phyloP scores from a whole-genome alignment of 2,329 filamentous ascomycete species.

The Aspergillus sojae region DNA sequence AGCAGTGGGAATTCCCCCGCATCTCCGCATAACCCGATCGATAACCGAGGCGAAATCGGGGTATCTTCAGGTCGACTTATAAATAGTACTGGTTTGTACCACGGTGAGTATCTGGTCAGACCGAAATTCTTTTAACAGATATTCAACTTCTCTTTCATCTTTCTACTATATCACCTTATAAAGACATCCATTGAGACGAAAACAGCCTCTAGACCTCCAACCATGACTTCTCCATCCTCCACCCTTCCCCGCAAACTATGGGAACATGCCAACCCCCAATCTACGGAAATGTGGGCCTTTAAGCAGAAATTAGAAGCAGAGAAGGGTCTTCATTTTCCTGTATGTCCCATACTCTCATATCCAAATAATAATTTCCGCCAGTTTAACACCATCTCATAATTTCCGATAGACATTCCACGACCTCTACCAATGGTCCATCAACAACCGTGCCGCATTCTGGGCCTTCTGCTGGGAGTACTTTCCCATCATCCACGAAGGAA shows the following conservation, averaged over 20 bases:
- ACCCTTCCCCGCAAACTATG: slow-evolving; percentile 63
- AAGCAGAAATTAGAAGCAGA: slow-evolving; percentile 66
- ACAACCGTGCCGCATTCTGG: slow-evolving; percentile 67
- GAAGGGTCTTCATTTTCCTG: slow-evolving; percentile 60
- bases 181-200: too few relatives aligned
- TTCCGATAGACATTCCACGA: slow-evolving; percentile 55
- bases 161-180: too few relatives aligned
- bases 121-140: not conserved
- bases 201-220: not conserved
- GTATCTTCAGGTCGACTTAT: not conserved
- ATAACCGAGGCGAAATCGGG: not conserved
- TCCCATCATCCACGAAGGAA: slow-evolving; percentile 65
- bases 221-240: slow-evolving; percentile 18
- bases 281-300: slow-evolving; percentile 68
- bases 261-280: slow-evolving; percentile 65
- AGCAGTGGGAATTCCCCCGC: not conserved
- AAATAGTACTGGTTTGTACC: not conserved
- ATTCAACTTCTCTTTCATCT: too few relatives aligned
- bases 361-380: accelerated
- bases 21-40: not conserved
- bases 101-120: too few relatives aligned
- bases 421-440: slow-evolving; percentile 70
- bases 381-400: not conserved
- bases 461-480: slow-evolving; percentile 62
- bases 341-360: slow-evolving; percentile 29